Percentiles rank a stretch among this genome's conserved stretches.
phyloP scores from a whole-genome alignment of 352 stramenopile species.

The Phytophthora pinifolia region DNA sequence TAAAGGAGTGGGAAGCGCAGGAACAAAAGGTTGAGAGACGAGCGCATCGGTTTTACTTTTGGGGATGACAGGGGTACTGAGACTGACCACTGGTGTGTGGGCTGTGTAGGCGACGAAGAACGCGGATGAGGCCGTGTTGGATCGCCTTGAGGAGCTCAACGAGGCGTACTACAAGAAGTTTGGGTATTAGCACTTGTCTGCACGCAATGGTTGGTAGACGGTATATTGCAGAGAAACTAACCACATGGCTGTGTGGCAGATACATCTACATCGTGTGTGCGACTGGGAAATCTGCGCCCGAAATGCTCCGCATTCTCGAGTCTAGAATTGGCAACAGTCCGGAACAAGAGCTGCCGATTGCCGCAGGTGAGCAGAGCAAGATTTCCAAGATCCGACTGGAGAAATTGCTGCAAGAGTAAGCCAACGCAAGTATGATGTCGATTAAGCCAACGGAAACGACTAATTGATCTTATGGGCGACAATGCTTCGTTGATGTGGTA shows the following conservation, averaged over 20 bases:
- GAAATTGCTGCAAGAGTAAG: slow-evolving; percentile 72
- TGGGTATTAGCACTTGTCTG: slow-evolving; percentile 29
- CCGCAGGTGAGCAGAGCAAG: slow-evolving; percentile 72
- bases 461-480: background rate
- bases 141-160: slow-evolving; percentile 67
- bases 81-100: background rate
- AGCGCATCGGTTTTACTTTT: background rate
- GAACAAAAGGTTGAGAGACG: slow-evolving; percentile 52
- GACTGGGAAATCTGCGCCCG: slow-evolving; percentile 70
- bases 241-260: slow-evolving; percentile 18
- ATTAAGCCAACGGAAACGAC: background rate
- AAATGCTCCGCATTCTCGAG: slow-evolving; percentile 77
- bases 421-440: slow-evolving; percentile 5
- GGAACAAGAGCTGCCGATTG: slow-evolving; percentile 55
- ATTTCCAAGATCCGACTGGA: slow-evolving; percentile 71
- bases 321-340: slow-evolving; percentile 46
- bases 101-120: slow-evolving; percentile 49
- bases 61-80: background rate
- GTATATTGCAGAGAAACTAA: background rate
- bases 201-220: no score
- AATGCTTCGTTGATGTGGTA: background rate
- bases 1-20: slow-evolving; percentile 74
- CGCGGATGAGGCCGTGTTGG: slow-evolving; percentile 46
- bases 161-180: slow-evolving; percentile 70
- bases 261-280: slow-evolving; percentile 86